Conservation (phyloP, 129 eudicot genomes). For the Scalesia atractyloides region DNA sequence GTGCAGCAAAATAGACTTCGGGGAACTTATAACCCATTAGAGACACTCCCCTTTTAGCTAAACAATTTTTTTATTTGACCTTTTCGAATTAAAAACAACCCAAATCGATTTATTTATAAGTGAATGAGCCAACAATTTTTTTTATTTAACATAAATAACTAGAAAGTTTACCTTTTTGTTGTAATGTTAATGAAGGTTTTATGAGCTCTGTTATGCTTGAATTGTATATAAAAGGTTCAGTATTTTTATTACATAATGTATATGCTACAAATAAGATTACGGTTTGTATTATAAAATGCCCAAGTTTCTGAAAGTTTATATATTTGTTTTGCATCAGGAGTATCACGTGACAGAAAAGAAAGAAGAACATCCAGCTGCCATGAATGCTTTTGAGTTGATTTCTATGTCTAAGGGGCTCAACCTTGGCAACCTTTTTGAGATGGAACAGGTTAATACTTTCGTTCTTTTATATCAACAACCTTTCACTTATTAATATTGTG, state of each 20-base stretch:
- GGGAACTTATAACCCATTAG: background rate
- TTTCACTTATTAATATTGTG: background rate
- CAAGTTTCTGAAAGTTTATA: conserved; percentile 19
- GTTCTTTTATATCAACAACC: conserved; percentile 11
- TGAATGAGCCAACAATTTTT: background rate
- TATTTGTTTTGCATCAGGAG: conserved; percentile 53
- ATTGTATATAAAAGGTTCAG: background rate
- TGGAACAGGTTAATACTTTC: conserved; percentile 58
- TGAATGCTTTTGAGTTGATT: conserved; percentile 96
- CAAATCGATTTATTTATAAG: no score
- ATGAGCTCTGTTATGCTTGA: background rate
- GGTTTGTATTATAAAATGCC: background rate
- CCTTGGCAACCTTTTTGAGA: conserved; percentile 85
- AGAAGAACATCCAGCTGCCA: conserved; percentile 88
- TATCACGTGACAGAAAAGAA: conserved; percentile 80
- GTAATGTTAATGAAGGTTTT: background rate
- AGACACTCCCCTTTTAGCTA: background rate
- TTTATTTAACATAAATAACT: background rate
- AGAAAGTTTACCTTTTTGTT: background rate
- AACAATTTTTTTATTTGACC: background rate
- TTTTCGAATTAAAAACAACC: no score
- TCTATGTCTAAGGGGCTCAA: conserved; percentile 92
- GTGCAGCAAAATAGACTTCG: background rate
- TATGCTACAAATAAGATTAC: background rate
- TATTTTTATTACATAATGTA: background rate